These are phyloP conservation scores for Chrysopogon serrulatus DNA, from an alignment of 176 grass and related monocot genomes.

Conservation along the genomic window DNA sequence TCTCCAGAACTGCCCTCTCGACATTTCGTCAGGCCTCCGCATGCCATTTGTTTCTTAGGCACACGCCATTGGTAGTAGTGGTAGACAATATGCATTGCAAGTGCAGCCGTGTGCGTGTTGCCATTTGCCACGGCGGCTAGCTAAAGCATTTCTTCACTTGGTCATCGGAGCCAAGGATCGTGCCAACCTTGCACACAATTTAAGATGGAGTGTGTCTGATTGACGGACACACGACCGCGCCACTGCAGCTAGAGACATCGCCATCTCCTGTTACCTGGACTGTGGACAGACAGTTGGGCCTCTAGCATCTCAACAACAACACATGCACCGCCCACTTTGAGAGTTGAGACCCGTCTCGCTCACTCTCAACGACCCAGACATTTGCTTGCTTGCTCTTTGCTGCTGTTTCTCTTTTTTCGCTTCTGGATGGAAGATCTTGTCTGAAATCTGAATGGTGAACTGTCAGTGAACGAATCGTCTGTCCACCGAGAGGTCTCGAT, in stretches of 20 bases:
- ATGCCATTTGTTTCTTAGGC: neutral
- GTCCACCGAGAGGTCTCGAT: no score
- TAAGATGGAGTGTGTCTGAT: neutral
- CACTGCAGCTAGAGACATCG: neutral
- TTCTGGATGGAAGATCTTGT: neutral
- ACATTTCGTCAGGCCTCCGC: neutral
- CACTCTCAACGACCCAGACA: no score
- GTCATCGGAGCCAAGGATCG: neutral
- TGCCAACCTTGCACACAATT: constrained; percentile 10
- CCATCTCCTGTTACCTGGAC: neutral
- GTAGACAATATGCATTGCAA: neutral
- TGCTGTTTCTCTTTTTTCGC: no score
- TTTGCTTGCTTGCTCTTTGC: no score
- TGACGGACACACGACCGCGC: neutral
- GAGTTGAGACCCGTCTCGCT: neutral
- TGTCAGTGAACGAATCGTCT: no score
- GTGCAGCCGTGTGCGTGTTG: neutral
- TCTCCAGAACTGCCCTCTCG: neutral
- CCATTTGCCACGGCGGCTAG: neutral
- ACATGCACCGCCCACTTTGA: neutral
- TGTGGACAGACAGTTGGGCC: neutral
- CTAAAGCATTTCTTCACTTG: neutral
- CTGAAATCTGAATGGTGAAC: no score
- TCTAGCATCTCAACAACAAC: neutral
- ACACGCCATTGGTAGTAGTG: neutral